A percentile compares a stretch with the other conserved stretches of the same genome.
Conservation (phyloP, 1,284 basidiomycete species). For the Puccinia hordei region DNA sequence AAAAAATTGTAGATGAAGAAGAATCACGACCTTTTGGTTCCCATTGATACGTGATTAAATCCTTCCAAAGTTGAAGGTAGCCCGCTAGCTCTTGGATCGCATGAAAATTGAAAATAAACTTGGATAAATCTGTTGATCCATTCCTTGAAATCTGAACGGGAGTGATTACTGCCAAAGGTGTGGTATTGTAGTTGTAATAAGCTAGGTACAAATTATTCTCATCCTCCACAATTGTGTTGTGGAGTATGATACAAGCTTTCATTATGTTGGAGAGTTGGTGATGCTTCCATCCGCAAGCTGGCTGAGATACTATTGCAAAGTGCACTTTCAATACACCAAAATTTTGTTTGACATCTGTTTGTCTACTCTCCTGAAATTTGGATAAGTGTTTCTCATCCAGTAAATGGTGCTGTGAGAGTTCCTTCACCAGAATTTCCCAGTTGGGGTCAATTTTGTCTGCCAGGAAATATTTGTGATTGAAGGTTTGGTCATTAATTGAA, state of each 20-base stretch:
- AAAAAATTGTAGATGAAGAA: too few species aligned
- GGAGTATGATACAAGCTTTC: constrained; percentile 20
- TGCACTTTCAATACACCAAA: too few species aligned
- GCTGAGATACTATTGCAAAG: too few species aligned
- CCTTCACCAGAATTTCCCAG: not conserved
- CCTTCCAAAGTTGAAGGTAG: too few species aligned
- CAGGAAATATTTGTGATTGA: constrained; percentile 14
- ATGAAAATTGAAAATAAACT: too few species aligned
- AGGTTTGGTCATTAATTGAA: not conserved
- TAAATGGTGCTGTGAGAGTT: not conserved
- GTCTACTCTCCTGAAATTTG: not conserved
- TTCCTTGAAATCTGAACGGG: too few species aligned
- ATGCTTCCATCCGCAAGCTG: too few species aligned
- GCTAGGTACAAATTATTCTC: not conserved
- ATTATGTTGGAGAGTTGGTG: too few species aligned
- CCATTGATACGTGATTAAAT: too few species aligned
- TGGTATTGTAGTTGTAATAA: not conserved
- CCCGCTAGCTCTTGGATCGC: too few species aligned
- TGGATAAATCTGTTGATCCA: too few species aligned
- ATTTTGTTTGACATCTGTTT: not conserved
- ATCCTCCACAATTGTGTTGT: constrained; percentile 27
- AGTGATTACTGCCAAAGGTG: not conserved
- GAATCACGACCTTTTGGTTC: too few species aligned
- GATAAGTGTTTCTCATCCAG: not conserved
- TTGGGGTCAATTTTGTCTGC: constrained; percentile 23